Base-by-base conservation (phyloP, 768 basidiomycete species). In the Podaxis sp. region DNA sequence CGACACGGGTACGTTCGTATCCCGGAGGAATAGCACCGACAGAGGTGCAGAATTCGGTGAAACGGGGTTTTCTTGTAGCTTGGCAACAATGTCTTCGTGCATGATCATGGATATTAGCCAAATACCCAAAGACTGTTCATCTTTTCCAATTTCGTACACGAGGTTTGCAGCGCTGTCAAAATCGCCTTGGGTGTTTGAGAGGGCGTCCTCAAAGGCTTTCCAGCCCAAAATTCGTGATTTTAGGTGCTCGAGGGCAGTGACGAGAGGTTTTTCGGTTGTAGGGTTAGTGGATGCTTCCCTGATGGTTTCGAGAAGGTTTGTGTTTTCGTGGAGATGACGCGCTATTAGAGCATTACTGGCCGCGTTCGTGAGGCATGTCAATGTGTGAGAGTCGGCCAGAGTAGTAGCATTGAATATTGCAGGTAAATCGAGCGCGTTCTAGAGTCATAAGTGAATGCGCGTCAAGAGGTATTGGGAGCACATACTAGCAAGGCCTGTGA, bases 21-120 rank as follows among this genome's bases (percentile, higher is more conserved):
- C 40, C 4, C 40, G 6, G 44, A 5, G 2, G 53, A 84, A 76
- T 22, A 82, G 71, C 0, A 77, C 73, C 9, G 76, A 75, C 15
- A 81, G 79, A 46, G 71, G 68, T 19, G 73, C 68, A 22, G 78
- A 67, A 12, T 69, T 70, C 0, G 72, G 68, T 42, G 77, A 59
- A 8, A 77, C 70, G 12, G 81, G 76, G 39, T 78, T 80, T 61
- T 79, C 78, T 5, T 71, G 71, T 22, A 87, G 73, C 57, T 78
- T 82, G 1, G 76, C 68, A 49, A 80, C 69, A 13, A 92, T 72
- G 59, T 84, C 82, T 0, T 75, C 77, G 49, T 88, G 83, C n/a
- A 79, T 78, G 28, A 85, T 77, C 82, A 92, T 85, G 9, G 85
- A 87, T 59, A 83, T 85, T 12, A 93, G 75, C 87, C 87, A 91